A percentile compares a stretch with the other conserved stretches of the same genome.
Conservation (phyloP, 805 yeast genomes). For the Nakazawaea holstii region DNA sequence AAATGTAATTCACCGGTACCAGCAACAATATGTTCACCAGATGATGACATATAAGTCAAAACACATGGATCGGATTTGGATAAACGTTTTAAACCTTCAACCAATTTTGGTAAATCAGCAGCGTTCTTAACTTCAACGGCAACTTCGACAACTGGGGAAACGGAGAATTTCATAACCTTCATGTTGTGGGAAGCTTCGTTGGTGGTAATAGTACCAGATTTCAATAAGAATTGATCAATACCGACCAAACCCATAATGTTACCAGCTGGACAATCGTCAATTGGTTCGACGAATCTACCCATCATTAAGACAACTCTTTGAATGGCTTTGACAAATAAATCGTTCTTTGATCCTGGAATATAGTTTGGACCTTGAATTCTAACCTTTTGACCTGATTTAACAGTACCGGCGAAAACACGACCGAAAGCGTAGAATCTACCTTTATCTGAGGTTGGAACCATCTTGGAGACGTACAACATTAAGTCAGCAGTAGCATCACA, state of each 20-base stretch:
- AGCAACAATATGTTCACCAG: constrained; percentile 99
- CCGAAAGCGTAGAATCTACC: constrained; percentile 99
- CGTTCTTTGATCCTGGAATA: constrained; percentile 97
- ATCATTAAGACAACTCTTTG: constrained; percentile 99
- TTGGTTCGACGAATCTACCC: constrained; percentile 98
- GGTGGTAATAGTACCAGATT: constrained; percentile 99
- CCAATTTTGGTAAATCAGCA: constrained; percentile 98
- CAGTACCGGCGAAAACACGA: constrained; percentile 99
- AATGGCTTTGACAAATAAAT: constrained; percentile 91
- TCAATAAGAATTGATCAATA: constrained; percentile 98
- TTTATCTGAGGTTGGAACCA: constrained; percentile 99
- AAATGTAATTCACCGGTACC: constrained; percentile 99
- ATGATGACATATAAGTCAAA: constrained; percentile 74
- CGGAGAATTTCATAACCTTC: constrained; percentile 99
- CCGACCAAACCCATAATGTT: constrained; percentile 99
- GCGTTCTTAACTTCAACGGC: constrained; percentile 99
- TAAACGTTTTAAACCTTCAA: constrained; percentile 99
- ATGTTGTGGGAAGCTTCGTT: constrained; percentile 96
- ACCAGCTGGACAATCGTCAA: constrained; percentile 99
- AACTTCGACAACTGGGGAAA: constrained; percentile 98
- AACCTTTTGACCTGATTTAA: constrained; percentile 97
- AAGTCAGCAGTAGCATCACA: constrained; percentile 98
- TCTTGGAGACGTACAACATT: constrained; percentile 99
- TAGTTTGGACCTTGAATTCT: constrained; percentile 99
- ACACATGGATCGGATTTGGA: constrained; percentile 99